Base-by-base conservation (phyloP, 768 basidiomycete species). In the Tremella yokohamensis region DNA sequence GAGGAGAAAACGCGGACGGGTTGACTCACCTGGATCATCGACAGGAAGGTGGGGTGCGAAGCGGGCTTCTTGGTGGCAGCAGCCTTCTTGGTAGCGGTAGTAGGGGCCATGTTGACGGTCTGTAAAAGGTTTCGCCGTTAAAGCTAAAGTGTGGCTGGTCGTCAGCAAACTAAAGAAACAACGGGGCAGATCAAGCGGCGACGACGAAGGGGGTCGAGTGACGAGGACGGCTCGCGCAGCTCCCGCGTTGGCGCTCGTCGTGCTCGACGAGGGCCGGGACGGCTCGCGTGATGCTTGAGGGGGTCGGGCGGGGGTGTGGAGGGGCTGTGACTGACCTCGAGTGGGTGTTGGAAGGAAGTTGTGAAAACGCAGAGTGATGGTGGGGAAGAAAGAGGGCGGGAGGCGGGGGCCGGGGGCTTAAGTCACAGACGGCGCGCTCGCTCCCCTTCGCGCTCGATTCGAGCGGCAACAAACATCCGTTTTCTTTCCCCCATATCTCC, bases 41-140 rank as follows among this genome's bases (percentile, higher is more conserved):
- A 78, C 48, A 76, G 72, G 77, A 78, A 78, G 38, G 78, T 78
- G 4, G 86, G 86, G 76, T 87, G 86, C 16, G 52, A 16, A 25
- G 19, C 44, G 19, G 66, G 49, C 60, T 62, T 63, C 64, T 70
- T 72, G 49, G 62, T 40, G 48, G 79, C 65, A 50, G 78, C 66
- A 69, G 78, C 64, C 58, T 65, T 67, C 68, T 74, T 76, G 51
- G 65, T 75, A 40, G 47, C 48, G 29, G 29, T 34, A 20, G 37
- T 38, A 50, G 77, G 69, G 64, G 72, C 73, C 76, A 76, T 75
- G 64, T 60, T 70, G 57, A 45, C 47, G 60, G 61, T 42, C 66
- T 62, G 47, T 24, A 19, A 45, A 12, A 24, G 44, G 62, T 56
- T 53, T 45, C 8, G 53, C 52, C 52, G 56, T 52, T 49, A 52